Evolutionary conservation across 1,284 basidiomycete species (phyloP).

Genomic region (Cystobasidiaceae sp.): DNA sequence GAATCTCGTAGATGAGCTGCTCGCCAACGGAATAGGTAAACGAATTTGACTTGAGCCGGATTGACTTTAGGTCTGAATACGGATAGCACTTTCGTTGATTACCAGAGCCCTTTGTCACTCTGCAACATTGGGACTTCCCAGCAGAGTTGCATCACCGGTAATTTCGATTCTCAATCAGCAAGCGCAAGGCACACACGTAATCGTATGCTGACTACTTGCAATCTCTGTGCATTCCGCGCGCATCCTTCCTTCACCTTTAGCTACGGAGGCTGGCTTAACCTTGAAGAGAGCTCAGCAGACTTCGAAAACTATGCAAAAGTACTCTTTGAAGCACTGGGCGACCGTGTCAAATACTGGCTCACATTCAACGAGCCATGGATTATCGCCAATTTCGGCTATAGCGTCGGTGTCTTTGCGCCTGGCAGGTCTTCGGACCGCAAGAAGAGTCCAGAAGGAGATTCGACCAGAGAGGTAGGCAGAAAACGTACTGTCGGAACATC

Average conservation of each 20-base stretch:
- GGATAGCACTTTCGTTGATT: too few relatives aligned
- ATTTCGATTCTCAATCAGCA: not conserved
- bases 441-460: conserved; percentile 57
- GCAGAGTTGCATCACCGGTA: conserved; percentile 6
- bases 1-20: conserved; percentile 62
- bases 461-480: conserved; percentile 53
- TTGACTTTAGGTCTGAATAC: not conserved
- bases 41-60: too few relatives aligned
- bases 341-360: conserved; percentile 67
- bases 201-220: not conserved
- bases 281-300: conserved; percentile 57
- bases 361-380: conserved; percentile 53
- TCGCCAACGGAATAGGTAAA: conserved; percentile 60
- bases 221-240: conserved; percentile 51
- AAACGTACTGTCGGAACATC: not conserved
- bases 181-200: not conserved
- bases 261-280: conserved; percentile 68
- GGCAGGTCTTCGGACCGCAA: conserved; percentile 60
- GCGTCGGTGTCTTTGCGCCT: conserved; percentile 59
- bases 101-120: conserved; percentile 58
- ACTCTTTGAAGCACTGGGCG: conserved; percentile 67
- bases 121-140: conserved; percentile 29
- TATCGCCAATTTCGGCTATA: conserved; percentile 62
- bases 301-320: conserved; percentile 62
- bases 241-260: conserved; percentile 57